Evolutionary conservation across 495 filamentous ascomycete genomes (phyloP), one percentile per base, ranked within the genome.

Genomic region (Geopyxis carbonaria): DNA sequence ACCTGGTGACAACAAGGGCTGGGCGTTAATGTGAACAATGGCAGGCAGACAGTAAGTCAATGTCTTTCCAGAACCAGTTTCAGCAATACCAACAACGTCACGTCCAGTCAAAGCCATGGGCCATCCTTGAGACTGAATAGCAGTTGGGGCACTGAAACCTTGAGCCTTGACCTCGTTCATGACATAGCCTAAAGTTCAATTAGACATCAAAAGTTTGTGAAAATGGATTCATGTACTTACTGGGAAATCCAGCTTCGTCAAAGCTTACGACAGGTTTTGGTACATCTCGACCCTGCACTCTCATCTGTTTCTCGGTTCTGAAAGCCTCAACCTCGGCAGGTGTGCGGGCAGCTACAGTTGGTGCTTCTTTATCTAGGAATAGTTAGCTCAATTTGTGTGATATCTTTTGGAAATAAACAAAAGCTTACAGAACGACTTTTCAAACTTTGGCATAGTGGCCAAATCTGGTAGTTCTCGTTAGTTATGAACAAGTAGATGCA

Each of bases 41-140:
- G 89, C 86, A 31, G 89, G 89, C 42, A 97, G 75, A 64, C 89
- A 97, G 68, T 97, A 97, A 27, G 85, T 93, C 42, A 97, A 68
- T 0, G 89, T 97, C 76, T 97, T 97, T 68, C 89, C 89, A 49
- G 89, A 97, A 57, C 89, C 89, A 25, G 89, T 97, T 69, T 97
- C 89, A 56, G 89, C 89, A 64, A 97, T 94, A 75, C 89, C 89
- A 58, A 97, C 89, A 42, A 95, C 89, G 58, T 97, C 89, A 50
- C 89, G 87, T 61, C 89, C 89, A 31, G 87, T 91, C 33, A 97
- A 76, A 57, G 89, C 86, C 89, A 95, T 95, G 35, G 89, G 89
- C 89, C 89, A 97, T 48, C 89, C 91, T 60, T 95, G 89, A 38
- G 91, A 84, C 63, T 97, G 89, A 55, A 97, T 97, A 38, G 91